Conservation (phyloP, 202 grass and related monocot genomes). For the Panicum virgatum region DNA sequence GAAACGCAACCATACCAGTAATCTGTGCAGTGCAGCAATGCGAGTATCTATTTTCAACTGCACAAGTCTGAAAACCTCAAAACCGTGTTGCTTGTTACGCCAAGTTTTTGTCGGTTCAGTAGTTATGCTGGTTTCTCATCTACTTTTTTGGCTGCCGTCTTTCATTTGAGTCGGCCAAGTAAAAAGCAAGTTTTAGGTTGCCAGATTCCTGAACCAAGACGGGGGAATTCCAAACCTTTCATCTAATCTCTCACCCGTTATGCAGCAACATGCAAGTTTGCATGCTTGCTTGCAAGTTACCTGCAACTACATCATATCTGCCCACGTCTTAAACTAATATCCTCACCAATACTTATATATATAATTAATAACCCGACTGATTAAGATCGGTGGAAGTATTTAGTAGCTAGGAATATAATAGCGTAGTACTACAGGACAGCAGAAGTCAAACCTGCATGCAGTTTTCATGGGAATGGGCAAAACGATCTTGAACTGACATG, state of each 20-base stretch:
- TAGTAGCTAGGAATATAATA: not conserved
- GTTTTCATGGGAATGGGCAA: not conserved
- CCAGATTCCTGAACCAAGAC: slow-evolving; percentile 29
- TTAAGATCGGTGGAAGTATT: not conserved
- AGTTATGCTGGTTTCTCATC: slow-evolving; percentile 48
- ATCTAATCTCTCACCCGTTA: slow-evolving; percentile 28
- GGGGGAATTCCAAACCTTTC: slow-evolving; percentile 28
- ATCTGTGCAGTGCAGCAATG: too few species aligned
- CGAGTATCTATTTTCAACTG: too few species aligned
- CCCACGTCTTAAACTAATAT: not conserved
- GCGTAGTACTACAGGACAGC: not conserved
- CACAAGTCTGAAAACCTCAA: too few species aligned
- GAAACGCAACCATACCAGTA: too few species aligned
- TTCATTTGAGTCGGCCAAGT: not conserved
- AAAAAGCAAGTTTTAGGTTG: slow-evolving; percentile 31
- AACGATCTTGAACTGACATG: not conserved
- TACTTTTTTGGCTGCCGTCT: not conserved
- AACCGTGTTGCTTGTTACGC: slow-evolving; percentile 24
- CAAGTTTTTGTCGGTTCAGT: slow-evolving; percentile 36
- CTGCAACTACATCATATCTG: not conserved
- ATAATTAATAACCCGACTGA: not conserved
- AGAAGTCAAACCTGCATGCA: not conserved
- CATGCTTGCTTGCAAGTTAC: slow-evolving; percentile 8
- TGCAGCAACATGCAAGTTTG: not conserved
- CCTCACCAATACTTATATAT: not conserved